These are phyloP conservation scores for Ceratocystis papillata DNA, from an alignment of 2,329 filamentous ascomycete genomes.

Conservation along the genomic window DNA sequence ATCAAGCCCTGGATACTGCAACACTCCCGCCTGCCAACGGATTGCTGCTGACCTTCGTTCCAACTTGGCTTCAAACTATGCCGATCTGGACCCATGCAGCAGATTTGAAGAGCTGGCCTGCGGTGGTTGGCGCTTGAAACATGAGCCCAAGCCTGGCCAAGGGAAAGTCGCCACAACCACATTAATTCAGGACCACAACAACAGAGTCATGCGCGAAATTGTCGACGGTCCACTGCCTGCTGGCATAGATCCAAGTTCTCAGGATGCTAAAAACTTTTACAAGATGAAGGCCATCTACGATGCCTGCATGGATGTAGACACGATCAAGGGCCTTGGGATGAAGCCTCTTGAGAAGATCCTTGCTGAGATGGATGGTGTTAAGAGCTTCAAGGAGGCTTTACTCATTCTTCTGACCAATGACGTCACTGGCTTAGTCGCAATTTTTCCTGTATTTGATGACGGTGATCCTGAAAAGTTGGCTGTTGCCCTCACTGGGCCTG, in stretches of 20 bases:
- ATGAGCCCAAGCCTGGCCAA: constrained; percentile 56
- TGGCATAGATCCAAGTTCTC: constrained; percentile 29
- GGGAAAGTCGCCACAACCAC: constrained; percentile 49
- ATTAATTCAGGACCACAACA: constrained; percentile 50
- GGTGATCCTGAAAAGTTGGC: constrained; percentile 34
- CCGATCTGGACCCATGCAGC: constrained; percentile 55
- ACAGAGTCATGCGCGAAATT: constrained; percentile 50
- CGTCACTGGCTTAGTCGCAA: constrained; percentile 33
- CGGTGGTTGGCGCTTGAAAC: constrained; percentile 52
- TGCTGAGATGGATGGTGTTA: constrained; percentile 35
- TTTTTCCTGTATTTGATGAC: constrained; percentile 35
- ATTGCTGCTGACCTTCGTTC: constrained; percentile 30
- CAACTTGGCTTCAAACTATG: constrained; percentile 37
- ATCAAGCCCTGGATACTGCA: constrained; percentile 19
- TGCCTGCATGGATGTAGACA: constrained; percentile 53
- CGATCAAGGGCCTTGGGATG: constrained; percentile 44
- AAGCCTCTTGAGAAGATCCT: constrained; percentile 48
- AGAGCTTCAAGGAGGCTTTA: constrained; percentile 34
- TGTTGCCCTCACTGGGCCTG: constrained; percentile 35
- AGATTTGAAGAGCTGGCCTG: constrained; percentile 59
- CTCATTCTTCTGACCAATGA: constrained; percentile 39
- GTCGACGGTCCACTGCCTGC: constrained; percentile 48
- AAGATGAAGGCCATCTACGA: constrained; percentile 55
- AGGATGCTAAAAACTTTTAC: constrained; percentile 52
- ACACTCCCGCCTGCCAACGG: constrained; percentile 30